phyloP scores from a whole-genome alignment of 306 rosid species.

The Parietaria judaica region DNA sequence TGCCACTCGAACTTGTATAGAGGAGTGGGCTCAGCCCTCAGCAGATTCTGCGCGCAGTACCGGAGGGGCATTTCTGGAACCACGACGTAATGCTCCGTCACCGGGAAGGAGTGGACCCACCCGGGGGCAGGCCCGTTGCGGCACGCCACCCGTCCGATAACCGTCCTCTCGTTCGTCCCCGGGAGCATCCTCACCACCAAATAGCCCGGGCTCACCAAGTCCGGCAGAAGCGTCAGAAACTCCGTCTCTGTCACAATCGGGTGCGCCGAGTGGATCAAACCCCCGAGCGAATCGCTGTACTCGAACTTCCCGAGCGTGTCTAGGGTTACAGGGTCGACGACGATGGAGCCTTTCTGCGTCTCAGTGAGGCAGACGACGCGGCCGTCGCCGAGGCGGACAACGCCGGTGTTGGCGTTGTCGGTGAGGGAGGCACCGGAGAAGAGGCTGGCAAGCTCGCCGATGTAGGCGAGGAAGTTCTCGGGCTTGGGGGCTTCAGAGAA shows the following conservation, averaged over 20 bases:
- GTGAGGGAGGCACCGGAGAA: slow-evolving; percentile 79
- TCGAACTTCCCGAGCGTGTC: slow-evolving; percentile 65
- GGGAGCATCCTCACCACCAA: slow-evolving; percentile 68
- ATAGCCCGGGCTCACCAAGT: slow-evolving; percentile 68
- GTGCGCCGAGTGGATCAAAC: slow-evolving; percentile 84
- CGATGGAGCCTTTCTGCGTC: slow-evolving; percentile 83
- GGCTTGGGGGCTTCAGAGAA: slow-evolving; percentile 82
- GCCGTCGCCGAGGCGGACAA: slow-evolving; percentile 67
- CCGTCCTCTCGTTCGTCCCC: slow-evolving; percentile 63
- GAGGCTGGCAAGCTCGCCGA: slow-evolving; percentile 64
- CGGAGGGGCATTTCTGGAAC: slow-evolving; percentile 91
- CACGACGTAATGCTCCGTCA: slow-evolving; percentile 58
- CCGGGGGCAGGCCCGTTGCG: slow-evolving; percentile 63
- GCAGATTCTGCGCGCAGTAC: slow-evolving; percentile 69
- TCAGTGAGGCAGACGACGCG: slow-evolving; percentile 88
- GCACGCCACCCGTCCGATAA: slow-evolving; percentile 67
- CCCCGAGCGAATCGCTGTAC: slow-evolving; percentile 74
- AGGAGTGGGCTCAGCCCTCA: slow-evolving; percentile 83
- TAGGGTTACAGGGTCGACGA: slow-evolving; percentile 58
- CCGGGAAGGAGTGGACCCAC: slow-evolving; percentile 94
- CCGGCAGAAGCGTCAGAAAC: slow-evolving; percentile 70
- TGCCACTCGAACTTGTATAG: slow-evolving; percentile 87
- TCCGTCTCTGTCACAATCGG: slow-evolving; percentile 75
- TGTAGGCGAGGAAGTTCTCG: slow-evolving; percentile 48
- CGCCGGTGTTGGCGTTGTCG: slow-evolving; percentile 88